These are phyloP conservation scores for Apiosordaria backusii DNA, from an alignment of 495 filamentous ascomycete genomes.

Conservation along the genomic window DNA sequence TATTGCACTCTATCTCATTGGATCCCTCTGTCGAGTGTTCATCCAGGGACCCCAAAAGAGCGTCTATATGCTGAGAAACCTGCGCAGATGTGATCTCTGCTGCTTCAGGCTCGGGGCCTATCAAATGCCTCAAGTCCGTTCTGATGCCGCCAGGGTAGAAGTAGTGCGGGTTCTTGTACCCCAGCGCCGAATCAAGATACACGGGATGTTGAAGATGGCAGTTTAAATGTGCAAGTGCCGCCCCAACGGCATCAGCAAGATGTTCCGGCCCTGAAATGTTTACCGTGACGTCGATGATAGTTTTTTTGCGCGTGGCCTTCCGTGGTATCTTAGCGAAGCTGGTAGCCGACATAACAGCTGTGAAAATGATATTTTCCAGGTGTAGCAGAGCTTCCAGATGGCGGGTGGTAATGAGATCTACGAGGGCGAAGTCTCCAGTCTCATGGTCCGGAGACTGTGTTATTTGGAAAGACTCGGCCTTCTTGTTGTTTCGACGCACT, in stretches of 20 bases:
- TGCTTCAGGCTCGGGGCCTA: not conserved
- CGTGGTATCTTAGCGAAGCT: not conserved
- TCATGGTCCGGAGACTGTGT: not conserved
- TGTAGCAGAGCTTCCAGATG: not conserved
- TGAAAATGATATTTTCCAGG: not conserved
- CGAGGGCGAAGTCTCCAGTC: not conserved
- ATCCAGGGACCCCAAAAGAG: not conserved
- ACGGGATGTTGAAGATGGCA: not conserved
- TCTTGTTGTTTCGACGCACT: not conserved
- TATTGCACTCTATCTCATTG: not conserved
- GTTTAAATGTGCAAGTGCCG: not conserved
- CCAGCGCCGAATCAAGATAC: not conserved
- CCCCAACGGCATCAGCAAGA: not conserved
- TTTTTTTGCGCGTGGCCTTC: not conserved
- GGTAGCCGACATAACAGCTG: not conserved
- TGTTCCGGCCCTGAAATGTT: not conserved
- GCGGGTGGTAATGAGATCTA: not conserved
- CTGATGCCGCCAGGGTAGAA: not conserved
- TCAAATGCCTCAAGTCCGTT: not conserved
- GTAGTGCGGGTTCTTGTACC: constrained; percentile 6
- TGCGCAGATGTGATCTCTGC: not conserved
- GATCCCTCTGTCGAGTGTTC: not conserved
- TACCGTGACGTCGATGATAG: constrained; percentile 1
- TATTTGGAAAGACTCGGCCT: too few relatives aligned
- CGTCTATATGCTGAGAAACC: not conserved